Base-by-base conservation (phyloP, 768 basidiomycete species). In the Cystofilobasidium capitatum region DNA sequence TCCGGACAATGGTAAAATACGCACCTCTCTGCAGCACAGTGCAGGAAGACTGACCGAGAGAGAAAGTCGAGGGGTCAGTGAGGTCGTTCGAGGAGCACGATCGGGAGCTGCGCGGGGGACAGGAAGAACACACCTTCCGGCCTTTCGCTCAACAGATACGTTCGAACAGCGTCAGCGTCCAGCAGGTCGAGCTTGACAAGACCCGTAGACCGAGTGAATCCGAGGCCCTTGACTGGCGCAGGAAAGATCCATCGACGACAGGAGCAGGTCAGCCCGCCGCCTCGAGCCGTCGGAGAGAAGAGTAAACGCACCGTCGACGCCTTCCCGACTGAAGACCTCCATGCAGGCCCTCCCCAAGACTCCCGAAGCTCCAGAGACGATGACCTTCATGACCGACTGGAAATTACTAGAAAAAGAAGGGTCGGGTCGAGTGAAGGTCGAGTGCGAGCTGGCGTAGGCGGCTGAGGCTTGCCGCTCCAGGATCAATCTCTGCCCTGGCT, bases 11-110 rank as follows among this genome's bases (percentile, higher is more conserved):
- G n/a, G 24, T 13, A n/a, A 20, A 22, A 45, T 29, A 17, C 8
- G 58, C 92, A 80, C 69, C 94, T 79, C 78, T 98, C 93, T 2
- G 94, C 94, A 17, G 94, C 94, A 73, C 92, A 96, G 74, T 98
- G 94, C 20, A 98, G 85, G 44, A 97, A 84, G 85, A 87, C 75
- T 74, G 66, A 12, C n/a, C n/a, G 16, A 31, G 26, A 57, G 51
- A 3, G 7, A 47, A 26, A 3, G 42, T 1, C 12, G 22, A 20
- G 13, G 29, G 26, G 20, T 31, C 22, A 45, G 26, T 37, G 12
- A 47, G n/a, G 24, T 7, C 3, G 7, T 44, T 0, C 24, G 37
- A 31, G n/a, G 22, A 44, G 10, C n/a, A 42, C n/a, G 24, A 31
- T 9, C 5, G 39, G 14, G 29, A 39, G 26, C 36, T 61, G 39